A percentile compares a stretch with the other conserved stretches of the same genome.
Conservation (phyloP, 2,329 filamentous ascomycete species). For the Magnaporthiopsis poae region DNA sequence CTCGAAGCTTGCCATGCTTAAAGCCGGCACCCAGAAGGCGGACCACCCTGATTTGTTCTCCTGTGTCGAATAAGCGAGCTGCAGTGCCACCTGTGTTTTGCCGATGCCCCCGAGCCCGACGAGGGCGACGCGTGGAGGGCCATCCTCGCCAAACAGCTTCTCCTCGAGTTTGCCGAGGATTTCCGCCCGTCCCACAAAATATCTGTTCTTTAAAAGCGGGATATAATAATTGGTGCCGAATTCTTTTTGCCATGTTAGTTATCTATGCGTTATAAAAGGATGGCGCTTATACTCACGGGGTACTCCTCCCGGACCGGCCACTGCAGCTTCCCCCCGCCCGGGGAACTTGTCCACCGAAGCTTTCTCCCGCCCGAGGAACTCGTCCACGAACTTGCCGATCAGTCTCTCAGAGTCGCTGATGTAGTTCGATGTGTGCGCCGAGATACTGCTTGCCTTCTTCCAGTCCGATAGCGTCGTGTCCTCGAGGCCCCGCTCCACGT, state of each 20-base stretch:
- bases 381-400: too few relatives aligned
- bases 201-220: too few relatives aligned
- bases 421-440: conserved; percentile 13
- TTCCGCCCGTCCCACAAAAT: conserved; percentile 11
- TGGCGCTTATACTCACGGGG: too few relatives aligned
- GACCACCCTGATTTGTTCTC: conserved; percentile 24
- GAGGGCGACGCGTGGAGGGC: background rate
- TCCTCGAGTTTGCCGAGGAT: conserved; percentile 18
- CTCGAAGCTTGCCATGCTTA: conserved; percentile 26
- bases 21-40: conserved; percentile 33
- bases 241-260: too few relatives aligned
- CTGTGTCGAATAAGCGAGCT: conserved; percentile 27
- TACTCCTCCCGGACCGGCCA: too few relatives aligned
- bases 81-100: conserved; percentile 28
- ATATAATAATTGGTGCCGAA: too few relatives aligned
- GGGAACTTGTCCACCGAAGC: too few relatives aligned
- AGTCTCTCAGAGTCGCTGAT: too few relatives aligned
- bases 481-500: too few relatives aligned
- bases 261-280: too few relatives aligned
- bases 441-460: conserved; percentile 16
- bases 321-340: too few relatives aligned
- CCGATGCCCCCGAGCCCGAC: conserved; percentile 27
- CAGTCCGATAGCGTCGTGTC: conserved; percentile 11
- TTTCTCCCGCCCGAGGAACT: too few relatives aligned
- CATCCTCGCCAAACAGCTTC: conserved; percentile 6